phyloP scores from a whole-genome alignment of 768 basidiomycete species.

The Lyophyllum semitale region DNA sequence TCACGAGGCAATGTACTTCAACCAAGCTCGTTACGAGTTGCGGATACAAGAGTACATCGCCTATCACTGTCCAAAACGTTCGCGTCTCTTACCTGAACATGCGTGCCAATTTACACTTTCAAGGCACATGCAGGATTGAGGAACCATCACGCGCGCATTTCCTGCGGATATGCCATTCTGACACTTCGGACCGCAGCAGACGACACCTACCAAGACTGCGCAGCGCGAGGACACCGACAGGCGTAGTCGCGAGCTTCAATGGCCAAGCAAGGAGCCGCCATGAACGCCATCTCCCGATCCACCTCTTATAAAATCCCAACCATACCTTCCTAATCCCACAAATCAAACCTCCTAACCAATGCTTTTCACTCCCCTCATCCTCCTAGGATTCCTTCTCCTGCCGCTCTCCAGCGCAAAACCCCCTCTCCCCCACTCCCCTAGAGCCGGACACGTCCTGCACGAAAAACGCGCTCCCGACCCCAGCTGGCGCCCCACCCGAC shows the following conservation, averaged over 20 bases:
- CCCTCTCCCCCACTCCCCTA: not conserved
- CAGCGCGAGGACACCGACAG: not conserved
- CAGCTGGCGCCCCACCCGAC: not conserved
- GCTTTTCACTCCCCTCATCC: not conserved
- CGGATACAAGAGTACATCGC: too few species aligned
- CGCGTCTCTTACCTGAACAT: too few species aligned
- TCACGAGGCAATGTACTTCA: too few species aligned
- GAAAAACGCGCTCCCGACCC: constrained; percentile 24
- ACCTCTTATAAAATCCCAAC: not conserved
- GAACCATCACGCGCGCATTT: not conserved
- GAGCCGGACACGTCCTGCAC: constrained; percentile 21
- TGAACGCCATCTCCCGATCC: not conserved
- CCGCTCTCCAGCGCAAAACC: not conserved
- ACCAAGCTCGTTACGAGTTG: too few species aligned
- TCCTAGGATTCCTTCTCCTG: not conserved
- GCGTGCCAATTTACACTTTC: too few species aligned
- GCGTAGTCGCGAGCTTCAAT: not conserved
- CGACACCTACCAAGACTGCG: not conserved
- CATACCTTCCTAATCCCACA: not conserved
- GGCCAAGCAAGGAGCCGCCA: too few species aligned
- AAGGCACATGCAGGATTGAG: too few species aligned
- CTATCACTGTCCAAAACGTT: too few species aligned
- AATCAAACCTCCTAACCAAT: not conserved
- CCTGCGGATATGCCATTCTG: not conserved
- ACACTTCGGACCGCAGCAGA: too few species aligned